Evolutionary conservation across 208 protist genomes (phyloP).

Genomic region (Angomonas ambiguus): DNA sequence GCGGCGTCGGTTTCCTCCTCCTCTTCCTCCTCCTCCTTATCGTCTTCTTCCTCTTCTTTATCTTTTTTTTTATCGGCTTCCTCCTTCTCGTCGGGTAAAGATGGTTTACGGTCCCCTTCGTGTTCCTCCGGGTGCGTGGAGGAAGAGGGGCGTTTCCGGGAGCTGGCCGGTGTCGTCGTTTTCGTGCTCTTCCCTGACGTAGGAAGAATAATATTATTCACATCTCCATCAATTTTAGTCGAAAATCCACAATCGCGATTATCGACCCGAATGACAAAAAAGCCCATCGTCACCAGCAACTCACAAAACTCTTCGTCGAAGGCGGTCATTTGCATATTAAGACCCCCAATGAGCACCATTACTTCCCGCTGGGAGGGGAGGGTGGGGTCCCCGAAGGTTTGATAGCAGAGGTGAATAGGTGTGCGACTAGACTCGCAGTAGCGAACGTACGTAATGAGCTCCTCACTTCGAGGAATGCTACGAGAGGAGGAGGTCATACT

Average conservation of each 20-base stretch:
- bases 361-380: constrained; percentile 11
- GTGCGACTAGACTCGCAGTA: constrained; percentile 39
- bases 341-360: constrained; percentile 61
- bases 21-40: neutral
- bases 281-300: constrained; percentile 46
- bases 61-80: no score
- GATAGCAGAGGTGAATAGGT: constrained; percentile 69
- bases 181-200: no score
- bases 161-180: no score
- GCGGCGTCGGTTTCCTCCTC: neutral
- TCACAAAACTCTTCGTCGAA: constrained; percentile 82
- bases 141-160: no score
- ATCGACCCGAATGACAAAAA: constrained; percentile 75
- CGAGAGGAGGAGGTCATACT: neutral
- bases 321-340: constrained; percentile 77
- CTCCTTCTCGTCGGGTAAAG: no score
- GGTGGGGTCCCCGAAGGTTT: constrained; percentile 59
- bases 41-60: neutral
- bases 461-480: constrained; percentile 25
- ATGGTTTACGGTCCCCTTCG: no score
- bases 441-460: constrained; percentile 59
- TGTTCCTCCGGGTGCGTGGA: no score
- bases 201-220: neutral
- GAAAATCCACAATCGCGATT: constrained; percentile 77
- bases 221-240: constrained; percentile 46